Percentiles rank a stretch among this genome's conserved stretches.
Evolutionary conservation across 2,329 filamentous ascomycete genomes (phyloP).

Genomic region (Knufia petricola): DNA sequence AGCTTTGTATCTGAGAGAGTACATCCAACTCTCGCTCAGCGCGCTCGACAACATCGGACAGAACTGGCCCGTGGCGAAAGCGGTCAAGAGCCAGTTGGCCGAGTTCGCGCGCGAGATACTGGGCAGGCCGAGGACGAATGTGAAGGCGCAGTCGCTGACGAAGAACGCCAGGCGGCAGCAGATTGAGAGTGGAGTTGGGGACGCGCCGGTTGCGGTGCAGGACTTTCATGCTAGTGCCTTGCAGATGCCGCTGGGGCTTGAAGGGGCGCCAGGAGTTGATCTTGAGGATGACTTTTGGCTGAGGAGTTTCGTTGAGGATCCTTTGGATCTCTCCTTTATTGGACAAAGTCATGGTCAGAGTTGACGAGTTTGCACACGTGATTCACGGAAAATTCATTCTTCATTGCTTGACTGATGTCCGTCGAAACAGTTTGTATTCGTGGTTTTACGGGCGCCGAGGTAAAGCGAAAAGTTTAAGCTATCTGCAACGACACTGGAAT

Average conservation of each 20-base stretch:
- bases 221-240: no score
- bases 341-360: no score
- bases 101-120: slow-evolving; percentile 18
- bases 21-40: slow-evolving; percentile 26
- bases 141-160: not conserved
- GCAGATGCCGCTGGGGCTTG: not conserved
- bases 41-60: slow-evolving; percentile 25
- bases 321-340: not conserved
- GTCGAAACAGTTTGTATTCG: no score
- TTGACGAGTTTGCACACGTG: no score
- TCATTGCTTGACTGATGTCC: no score
- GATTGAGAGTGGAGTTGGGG: no score
- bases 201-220: no score
- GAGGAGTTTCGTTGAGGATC: not conserved
- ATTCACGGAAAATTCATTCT: no score
- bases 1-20: slow-evolving; percentile 24
- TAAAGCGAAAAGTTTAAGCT: no score
- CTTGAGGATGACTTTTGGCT: not conserved
- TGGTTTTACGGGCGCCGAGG: no score
- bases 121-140: not conserved
- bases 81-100: slow-evolving; percentile 24
- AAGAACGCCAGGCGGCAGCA: not conserved
- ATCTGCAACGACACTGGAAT: no score
- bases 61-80: slow-evolving; percentile 26
- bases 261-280: not conserved